phyloP scores from a whole-genome alignment of 2,329 filamentous ascomycete species.

The Cladosporium velox region DNA sequence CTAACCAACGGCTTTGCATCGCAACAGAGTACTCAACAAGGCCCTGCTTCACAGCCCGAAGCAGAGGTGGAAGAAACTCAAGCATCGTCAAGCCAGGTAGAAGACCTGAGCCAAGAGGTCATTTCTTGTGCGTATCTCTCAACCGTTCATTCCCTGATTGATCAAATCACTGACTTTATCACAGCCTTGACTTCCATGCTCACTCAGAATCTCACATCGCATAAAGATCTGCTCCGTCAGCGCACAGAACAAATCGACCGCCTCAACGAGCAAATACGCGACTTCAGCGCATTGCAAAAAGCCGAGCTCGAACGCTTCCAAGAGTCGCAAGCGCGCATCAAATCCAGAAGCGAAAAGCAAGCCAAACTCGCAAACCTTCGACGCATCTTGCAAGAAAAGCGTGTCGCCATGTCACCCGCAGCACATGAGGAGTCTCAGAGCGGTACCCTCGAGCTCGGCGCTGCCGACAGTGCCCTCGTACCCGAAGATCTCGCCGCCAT shows the following conservation, averaged over 20 bases:
- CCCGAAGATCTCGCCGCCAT: constrained; percentile 9
- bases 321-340: constrained; percentile 64
- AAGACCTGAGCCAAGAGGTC: constrained; percentile 78
- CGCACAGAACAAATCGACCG: constrained; percentile 84
- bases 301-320: constrained; percentile 76
- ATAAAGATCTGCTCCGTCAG: constrained; percentile 75
- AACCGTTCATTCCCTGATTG: constrained; percentile 21
- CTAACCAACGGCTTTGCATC: constrained; percentile 29
- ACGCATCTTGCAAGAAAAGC: constrained; percentile 65
- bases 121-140: constrained; percentile 66
- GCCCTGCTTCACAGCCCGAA: constrained; percentile 27
- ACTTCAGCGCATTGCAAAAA: constrained; percentile 75
- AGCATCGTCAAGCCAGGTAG: constrained; percentile 49
- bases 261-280: constrained; percentile 77
- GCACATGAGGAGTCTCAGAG: constrained; percentile 53
- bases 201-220: constrained; percentile 73
- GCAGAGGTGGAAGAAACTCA: constrained; percentile 46
- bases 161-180: constrained; percentile 39
- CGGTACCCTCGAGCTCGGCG: neutral
- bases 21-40: constrained; percentile 29
- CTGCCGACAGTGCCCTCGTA: constrained; percentile 12
- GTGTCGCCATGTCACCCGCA: constrained; percentile 22
- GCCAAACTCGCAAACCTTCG: constrained; percentile 77
- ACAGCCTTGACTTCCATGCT: constrained; percentile 80
- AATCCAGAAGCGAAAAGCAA: constrained; percentile 64